Evolutionary conservation across 352 stramenopile genomes (phyloP).

Genomic region (Phytophthora fragariaefolia): DNA sequence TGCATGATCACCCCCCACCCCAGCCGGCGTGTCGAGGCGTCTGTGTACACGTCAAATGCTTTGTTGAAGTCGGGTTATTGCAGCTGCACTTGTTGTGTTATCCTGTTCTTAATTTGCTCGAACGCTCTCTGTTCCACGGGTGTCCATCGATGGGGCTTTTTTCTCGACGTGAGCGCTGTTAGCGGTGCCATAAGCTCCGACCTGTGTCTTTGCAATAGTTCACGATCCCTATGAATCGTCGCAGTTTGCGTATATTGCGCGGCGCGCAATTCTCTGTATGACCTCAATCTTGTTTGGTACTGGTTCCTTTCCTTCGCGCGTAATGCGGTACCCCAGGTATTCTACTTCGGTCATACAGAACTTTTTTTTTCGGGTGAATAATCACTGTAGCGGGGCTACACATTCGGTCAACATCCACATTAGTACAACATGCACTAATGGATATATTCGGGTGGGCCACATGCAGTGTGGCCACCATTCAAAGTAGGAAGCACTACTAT

Average conservation of each 20-base stretch:
- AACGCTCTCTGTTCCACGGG: not conserved
- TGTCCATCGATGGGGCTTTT: not conserved
- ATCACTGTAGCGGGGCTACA: too few species aligned
- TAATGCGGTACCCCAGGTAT: too few species aligned
- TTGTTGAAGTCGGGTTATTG: not conserved
- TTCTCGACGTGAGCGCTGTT: conserved; percentile 1
- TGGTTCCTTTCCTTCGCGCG: not conserved
- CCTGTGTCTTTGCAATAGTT: conserved; percentile 14
- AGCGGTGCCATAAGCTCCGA: not conserved
- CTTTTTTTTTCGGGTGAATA: too few species aligned
- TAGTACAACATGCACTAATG: too few species aligned
- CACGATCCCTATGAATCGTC: conserved; percentile 1
- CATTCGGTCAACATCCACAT: too few species aligned
- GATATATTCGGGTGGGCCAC: too few species aligned
- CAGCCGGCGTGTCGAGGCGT: conserved; percentile 5
- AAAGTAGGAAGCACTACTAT: too few species aligned
- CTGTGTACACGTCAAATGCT: conserved; percentile 6
- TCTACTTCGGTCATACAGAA: too few species aligned
- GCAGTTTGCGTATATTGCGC: not conserved
- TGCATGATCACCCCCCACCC: conserved; percentile 8
- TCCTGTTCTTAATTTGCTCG: not conserved
- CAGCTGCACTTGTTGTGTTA: not conserved
- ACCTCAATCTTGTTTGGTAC: conserved; percentile 1
- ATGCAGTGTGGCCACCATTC: too few species aligned
- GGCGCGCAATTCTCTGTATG: not conserved